phyloP scores from a whole-genome alignment of 139 green algal genomes.

The Tetratostichococcus sp. region DNA sequence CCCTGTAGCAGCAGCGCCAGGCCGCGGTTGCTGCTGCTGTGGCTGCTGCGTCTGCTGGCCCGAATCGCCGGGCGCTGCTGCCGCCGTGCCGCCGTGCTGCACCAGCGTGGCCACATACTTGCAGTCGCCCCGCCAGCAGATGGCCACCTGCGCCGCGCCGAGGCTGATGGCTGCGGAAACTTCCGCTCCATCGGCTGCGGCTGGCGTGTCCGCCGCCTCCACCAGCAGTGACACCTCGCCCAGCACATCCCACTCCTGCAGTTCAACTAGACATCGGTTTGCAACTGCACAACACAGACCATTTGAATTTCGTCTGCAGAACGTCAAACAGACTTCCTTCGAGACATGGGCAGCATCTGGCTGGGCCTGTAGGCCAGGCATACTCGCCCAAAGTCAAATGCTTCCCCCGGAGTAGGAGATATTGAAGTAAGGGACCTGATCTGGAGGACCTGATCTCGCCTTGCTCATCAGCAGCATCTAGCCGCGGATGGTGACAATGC shows the following conservation, averaged over 20 bases:
- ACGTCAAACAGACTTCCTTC: no score
- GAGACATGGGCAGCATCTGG: no score
- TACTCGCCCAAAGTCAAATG: no score
- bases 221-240: constrained; percentile 24
- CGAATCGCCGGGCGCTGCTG: background rate
- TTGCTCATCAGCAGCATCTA: constrained; percentile 54
- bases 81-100: background rate
- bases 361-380: no score
- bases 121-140: constrained; percentile 81
- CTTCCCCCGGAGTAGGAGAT: no score
- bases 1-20: background rate
- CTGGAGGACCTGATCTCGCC: no score
- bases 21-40: background rate
- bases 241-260: constrained; percentile 50
- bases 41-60: background rate
- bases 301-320: no score
- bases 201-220: background rate
- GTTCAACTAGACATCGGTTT: constrained; percentile 4
- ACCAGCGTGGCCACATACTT: constrained; percentile 64
- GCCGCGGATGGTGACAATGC: constrained; percentile 42
- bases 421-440: no score
- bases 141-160: background rate
- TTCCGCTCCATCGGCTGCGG: constrained; percentile 5
- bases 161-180: background rate
- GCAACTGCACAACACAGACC: no score